Evolutionary conservation across 139 green algal species (phyloP), one percentile per base, ranked within the genome.

Genomic region (Spirogloea muscicola): DNA sequence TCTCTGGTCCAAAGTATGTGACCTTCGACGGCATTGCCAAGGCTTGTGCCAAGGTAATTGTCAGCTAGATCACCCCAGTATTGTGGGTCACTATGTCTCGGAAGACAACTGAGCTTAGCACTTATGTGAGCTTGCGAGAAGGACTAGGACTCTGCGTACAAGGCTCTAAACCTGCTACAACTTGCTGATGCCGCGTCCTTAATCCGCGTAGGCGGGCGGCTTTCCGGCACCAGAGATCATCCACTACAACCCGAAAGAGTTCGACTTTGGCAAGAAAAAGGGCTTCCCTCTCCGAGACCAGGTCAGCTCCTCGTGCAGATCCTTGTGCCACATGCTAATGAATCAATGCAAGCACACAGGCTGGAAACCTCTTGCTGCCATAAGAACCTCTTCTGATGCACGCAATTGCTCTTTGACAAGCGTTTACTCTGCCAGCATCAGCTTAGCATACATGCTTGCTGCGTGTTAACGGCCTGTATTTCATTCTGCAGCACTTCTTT

Each of bases 161-260:
- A n/a, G n/a, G 29, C n/a, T n/a, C n/a, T n/a, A n/a, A n/a, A n/a
- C n/a, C n/a, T n/a, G n/a, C n/a, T n/a, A n/a, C n/a, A n/a, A n/a
- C n/a, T n/a, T n/a, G n/a, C n/a, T n/a, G n/a, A n/a, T n/a, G n/a
- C n/a, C n/a, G n/a, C n/a, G n/a, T n/a, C n/a, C n/a, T n/a, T n/a
- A n/a, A n/a, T n/a, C n/a, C n/a, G n/a, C n/a, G n/a, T n/a, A n/a
- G n/a, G n/a, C 74, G 48, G 88, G 86, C 62, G 93, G 92, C 13
- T 82, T 72, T 1, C 88, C 88, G 1, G 87, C 91, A 80, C 92
- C 92, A 2, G 89, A 96, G 87, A 52, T 97, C 1, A 81, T 97
- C 3, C 91, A 96, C 85, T 97, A 86, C 86, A 92, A 96, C 77
- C 71, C 92, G 81, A 96, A 97, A 84, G 88, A 95, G 42, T 95